Evolutionary conservation across 192 early-diverging fungal species (phyloP).

Genomic region (Backusella tuberculispora): DNA sequence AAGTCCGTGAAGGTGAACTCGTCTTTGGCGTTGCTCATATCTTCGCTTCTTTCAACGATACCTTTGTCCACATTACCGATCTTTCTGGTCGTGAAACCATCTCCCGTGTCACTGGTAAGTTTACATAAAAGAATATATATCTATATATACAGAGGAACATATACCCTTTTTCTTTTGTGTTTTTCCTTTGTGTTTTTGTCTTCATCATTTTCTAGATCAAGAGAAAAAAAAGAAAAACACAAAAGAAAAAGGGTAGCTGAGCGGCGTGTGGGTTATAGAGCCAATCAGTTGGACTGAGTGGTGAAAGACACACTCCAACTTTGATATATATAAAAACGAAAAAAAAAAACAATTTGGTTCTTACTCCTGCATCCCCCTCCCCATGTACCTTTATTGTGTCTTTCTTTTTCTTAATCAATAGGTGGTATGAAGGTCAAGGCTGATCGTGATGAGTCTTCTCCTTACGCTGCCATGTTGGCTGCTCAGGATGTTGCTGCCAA

Average conservation of each 20-base stretch:
- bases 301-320: constrained; percentile 33
- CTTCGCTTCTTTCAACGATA: constrained; percentile 99
- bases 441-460: constrained; percentile 99
- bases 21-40: constrained; percentile 99
- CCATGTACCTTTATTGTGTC: constrained; percentile 37
- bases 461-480: constrained; percentile 99
- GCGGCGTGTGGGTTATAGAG: constrained; percentile 31
- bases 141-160: constrained; percentile 9
- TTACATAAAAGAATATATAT: background rate
- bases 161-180: background rate
- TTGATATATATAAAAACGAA: background rate
- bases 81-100: constrained; percentile 99
- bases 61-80: constrained; percentile 99
- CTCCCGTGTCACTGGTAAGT: constrained; percentile 94
- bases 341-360: constrained; percentile 4
- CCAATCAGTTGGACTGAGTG: constrained; percentile 27
- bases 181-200: background rate
- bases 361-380: constrained; percentile 35
- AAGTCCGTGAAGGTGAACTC: constrained; percentile 96
- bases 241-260: constrained; percentile 12
- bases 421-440: constrained; percentile 99
- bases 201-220: background rate
- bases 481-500: constrained; percentile 97
- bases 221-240: background rate
- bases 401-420: constrained; percentile 39